Evolutionary conservation across 352 stramenopile genomes (phyloP), one percentile per base, ranked within the genome.

Genomic region (Pythium oligandrum): DNA sequence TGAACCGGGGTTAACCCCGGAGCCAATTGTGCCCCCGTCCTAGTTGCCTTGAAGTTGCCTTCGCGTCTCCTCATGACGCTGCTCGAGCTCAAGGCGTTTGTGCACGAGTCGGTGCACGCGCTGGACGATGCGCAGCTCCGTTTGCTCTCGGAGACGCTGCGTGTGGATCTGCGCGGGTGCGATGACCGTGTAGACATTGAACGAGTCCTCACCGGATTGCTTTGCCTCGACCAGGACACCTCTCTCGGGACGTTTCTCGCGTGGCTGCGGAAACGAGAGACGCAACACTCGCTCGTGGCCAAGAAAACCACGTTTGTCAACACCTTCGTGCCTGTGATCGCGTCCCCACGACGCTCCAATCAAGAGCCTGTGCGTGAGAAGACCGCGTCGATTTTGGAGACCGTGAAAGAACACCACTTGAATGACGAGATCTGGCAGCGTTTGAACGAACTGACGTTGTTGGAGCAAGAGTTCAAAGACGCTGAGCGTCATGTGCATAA

Each of bases 201-300:
- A 39, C 70, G 75, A 40, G 62, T 86, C 17, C 53, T 92, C 12
- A 78, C 75, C 1, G 75, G 77, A 0, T 56, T 92, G 9, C 55
- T 92, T 3, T 85, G 74, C 48, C 64, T 90, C 38, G 81, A 92
- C 53, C 71, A 89, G 47, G 77, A 92, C 61, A 86, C 81, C 3
- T 67, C 81, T 4, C 65, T 92, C 0, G 80, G 81, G 4, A 71
- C 83, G 4, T 92, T 92, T 45, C 66, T 92, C 37, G 63, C 75
- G 0, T 92, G 81, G 78, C 51, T 88, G 12, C 75, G 69, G 2
- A 68, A 67, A 11, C 43, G 55, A n/a, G 54, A 59, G 17, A 40
- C 60, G 1, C 2, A 4, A 3, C 43, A 64, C 12, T 66, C 78
- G 10, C 48, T 68, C 3, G 43, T 68, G 5, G 48, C 53, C 10